phyloP scores from a whole-genome alignment of 1,284 basidiomycete species.

The Tausonia pullulans region DNA sequence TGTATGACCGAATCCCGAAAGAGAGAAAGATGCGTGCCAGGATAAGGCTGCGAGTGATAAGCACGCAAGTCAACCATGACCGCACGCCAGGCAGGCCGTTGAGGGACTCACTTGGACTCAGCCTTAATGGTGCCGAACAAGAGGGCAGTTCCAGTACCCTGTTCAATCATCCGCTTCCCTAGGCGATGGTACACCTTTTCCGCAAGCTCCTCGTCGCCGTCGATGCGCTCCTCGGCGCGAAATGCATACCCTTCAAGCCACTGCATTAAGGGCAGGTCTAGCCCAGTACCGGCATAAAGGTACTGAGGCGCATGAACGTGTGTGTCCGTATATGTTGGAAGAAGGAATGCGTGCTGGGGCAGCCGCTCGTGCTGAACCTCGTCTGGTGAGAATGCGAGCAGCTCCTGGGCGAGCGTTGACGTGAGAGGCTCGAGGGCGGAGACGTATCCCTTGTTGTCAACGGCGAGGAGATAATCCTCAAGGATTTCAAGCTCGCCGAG shows the following conservation, averaged over 20 bases:
- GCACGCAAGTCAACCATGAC: background rate
- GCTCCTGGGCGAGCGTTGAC: constrained; percentile 30
- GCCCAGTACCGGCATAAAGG: constrained; percentile 69
- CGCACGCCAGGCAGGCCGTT: background rate
- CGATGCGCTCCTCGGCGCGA: constrained; percentile 62
- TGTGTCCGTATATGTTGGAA: constrained; percentile 66
- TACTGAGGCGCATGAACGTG: constrained; percentile 80
- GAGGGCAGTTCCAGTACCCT: constrained; percentile 61
- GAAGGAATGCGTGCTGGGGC: constrained; percentile 49
- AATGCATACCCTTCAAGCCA: constrained; percentile 70
- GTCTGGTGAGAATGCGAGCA: constrained; percentile 11
- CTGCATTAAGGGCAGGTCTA: constrained; percentile 69
- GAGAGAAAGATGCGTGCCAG: constrained; percentile 58
- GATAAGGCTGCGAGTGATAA: constrained; percentile 44
- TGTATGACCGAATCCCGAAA: constrained; percentile 60
- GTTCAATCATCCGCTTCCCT: constrained; percentile 49
- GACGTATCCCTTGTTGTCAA: too few species aligned
- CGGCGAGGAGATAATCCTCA: constrained; percentile 43
- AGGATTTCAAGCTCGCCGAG: constrained; percentile 46
- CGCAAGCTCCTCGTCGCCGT: constrained; percentile 50
- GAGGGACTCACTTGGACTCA: constrained; percentile 55
- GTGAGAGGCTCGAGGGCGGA: constrained; percentile 39
- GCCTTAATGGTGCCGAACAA: constrained; percentile 70
- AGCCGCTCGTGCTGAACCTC: constrained; percentile 23
- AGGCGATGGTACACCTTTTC: constrained; percentile 53